A percentile compares a stretch with the other conserved stretches of the same genome.
Evolutionary conservation across 1,284 basidiomycete species (phyloP).

Genomic region (Salmacisia buchloeana): DNA sequence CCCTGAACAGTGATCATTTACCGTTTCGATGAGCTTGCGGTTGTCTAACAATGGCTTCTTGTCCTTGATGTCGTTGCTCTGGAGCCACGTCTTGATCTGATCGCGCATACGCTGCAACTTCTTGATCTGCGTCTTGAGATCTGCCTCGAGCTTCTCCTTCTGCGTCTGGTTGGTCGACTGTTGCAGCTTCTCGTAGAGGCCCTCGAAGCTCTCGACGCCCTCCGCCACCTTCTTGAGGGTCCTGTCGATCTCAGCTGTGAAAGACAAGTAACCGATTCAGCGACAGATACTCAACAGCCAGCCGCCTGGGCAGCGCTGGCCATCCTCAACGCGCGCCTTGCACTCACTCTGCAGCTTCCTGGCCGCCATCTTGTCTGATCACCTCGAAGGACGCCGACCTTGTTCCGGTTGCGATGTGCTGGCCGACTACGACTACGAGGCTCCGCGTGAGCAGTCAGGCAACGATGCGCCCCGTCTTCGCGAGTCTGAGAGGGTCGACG

Average conservation of each 20-base stretch:
- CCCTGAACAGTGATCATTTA: slow-evolving; percentile 56
- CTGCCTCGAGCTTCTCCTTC: slow-evolving; percentile 50
- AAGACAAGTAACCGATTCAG: neutral
- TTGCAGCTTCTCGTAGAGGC: slow-evolving; percentile 48
- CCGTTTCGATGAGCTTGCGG: slow-evolving; percentile 92
- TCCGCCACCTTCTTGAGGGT: slow-evolving; percentile 49
- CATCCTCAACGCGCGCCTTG: too few species aligned
- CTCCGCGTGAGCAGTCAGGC: too few species aligned
- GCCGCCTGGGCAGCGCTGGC: too few species aligned
- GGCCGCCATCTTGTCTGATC: slow-evolving; percentile 33
- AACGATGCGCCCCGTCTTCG: too few species aligned
- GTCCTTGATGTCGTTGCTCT: slow-evolving; percentile 98
- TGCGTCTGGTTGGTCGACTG: slow-evolving; percentile 45
- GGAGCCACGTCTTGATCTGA: slow-evolving; percentile 99
- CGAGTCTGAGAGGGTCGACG: too few species aligned
- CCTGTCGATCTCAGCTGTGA: slow-evolving; percentile 47
- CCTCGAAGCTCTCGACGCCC: slow-evolving; percentile 50
- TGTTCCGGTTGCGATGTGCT: too few species aligned
- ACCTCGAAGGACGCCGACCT: too few species aligned
- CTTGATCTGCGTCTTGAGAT: slow-evolving; percentile 60
- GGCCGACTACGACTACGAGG: too few species aligned
- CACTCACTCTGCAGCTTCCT: slow-evolving; percentile 44
- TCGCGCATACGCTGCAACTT: slow-evolving; percentile 95
- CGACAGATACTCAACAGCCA: neutral
- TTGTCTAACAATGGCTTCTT: slow-evolving; percentile 89